phyloP scores from a whole-genome alignment of 2,329 filamentous ascomycete species.

The Pseudodiploospora longispora region DNA sequence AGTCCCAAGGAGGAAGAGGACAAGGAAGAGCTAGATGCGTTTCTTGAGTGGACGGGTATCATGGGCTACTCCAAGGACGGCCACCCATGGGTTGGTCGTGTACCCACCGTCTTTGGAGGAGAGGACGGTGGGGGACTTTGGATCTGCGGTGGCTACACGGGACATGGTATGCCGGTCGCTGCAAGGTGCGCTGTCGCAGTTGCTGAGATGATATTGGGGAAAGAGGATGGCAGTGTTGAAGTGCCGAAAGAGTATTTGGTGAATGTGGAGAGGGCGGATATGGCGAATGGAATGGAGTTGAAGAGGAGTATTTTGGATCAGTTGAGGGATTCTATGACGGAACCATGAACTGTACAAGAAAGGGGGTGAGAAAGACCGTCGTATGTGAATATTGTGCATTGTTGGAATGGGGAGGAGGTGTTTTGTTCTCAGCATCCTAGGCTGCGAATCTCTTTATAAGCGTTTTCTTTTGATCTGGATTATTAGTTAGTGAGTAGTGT shows the following conservation, averaged over 20 bases:
- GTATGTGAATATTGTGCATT: too few species aligned
- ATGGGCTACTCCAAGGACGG: conserved; percentile 68
- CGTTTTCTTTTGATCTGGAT: too few species aligned
- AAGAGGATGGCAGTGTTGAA: conserved; percentile 26
- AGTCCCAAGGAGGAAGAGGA: conserved; percentile 22
- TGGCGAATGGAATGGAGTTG: conserved; percentile 13
- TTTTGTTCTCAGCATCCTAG: too few species aligned
- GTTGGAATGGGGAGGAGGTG: too few species aligned
- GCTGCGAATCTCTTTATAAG: too few species aligned
- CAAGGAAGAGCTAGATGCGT: conserved; percentile 38
- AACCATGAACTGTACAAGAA: neutral
- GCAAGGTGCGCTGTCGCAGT: conserved; percentile 58
- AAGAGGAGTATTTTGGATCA: conserved; percentile 7
- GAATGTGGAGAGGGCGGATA: conserved; percentile 23
- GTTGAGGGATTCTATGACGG: neutral
- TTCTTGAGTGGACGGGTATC: conserved; percentile 69
- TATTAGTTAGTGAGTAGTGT: too few species aligned
- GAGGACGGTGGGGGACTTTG: conserved; percentile 44
- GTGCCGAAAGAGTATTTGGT: conserved; percentile 36
- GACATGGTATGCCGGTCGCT: conserved; percentile 71
- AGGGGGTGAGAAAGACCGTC: too few species aligned
- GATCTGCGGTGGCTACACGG: conserved; percentile 60
- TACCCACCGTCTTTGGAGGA: conserved; percentile 47
- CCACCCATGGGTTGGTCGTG: conserved; percentile 61
- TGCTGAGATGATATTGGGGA: conserved; percentile 48